These are phyloP conservation scores for Xylariaceae sp. DNA, from an alignment of 2,329 filamentous ascomycete genomes.

Conservation along the genomic window DNA sequence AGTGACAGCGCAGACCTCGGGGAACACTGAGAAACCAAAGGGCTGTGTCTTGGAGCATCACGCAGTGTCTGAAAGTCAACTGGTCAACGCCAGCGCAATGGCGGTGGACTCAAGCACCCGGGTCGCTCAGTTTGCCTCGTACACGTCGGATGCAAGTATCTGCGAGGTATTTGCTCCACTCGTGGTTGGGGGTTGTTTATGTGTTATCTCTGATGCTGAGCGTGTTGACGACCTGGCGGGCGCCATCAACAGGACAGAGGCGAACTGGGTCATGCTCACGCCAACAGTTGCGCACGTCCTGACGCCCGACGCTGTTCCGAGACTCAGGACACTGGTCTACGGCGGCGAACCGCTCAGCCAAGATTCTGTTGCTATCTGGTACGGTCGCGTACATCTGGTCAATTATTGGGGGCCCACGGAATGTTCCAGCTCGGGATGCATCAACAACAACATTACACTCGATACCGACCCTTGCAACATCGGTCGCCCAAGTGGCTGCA, in stretches of 20 bases:
- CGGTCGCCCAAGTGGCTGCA: constrained; percentile 1
- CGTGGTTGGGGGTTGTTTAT: constrained; percentile 34
- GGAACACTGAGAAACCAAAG: constrained; percentile 16
- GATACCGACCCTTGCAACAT: too few species aligned
- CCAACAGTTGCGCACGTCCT: constrained; percentile 20
- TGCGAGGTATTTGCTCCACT: constrained; percentile 37
- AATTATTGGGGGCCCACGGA: constrained; percentile 18
- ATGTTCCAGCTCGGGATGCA: constrained; percentile 1
- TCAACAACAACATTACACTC: too few species aligned
- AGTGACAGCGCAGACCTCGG: constrained; percentile 1
- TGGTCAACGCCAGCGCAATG: too few species aligned
- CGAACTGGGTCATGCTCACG: constrained; percentile 22
- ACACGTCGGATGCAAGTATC: constrained; percentile 38
- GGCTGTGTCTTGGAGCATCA: constrained; percentile 9
- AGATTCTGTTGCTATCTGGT: constrained; percentile 15
- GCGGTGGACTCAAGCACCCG: too few species aligned
- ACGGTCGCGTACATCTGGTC: constrained; percentile 8
- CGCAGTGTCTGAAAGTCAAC: too few species aligned
- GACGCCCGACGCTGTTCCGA: constrained; percentile 19
- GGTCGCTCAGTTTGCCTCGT: constrained; percentile 29
- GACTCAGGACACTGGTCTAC: constrained; percentile 17
- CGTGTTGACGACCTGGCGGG: constrained; percentile 32
- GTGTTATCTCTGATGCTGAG: constrained; percentile 35
- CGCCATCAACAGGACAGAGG: constrained; percentile 14
- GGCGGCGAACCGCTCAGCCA: constrained; percentile 31